A percentile compares a stretch with the other conserved stretches of the same genome.
These are phyloP conservation scores for Aspergillus niger DNA, from an alignment of 2,329 filamentous ascomycete species.

Conservation along the genomic window DNA sequence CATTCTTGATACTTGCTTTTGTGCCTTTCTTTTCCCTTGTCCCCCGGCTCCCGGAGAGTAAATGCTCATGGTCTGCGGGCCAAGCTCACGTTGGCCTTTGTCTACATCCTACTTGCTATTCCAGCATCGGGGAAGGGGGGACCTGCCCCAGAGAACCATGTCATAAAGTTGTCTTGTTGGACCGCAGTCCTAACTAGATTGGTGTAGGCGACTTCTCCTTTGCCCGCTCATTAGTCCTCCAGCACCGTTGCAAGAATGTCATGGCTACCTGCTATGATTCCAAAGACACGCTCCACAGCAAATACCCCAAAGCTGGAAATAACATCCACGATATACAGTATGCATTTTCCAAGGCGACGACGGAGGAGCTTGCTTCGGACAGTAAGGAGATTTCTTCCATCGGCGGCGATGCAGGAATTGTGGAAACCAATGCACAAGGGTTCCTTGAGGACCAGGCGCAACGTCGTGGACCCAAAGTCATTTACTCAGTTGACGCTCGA, in stretches of 20 bases:
- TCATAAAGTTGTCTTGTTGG: background rate
- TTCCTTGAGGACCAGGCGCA: constrained; percentile 17
- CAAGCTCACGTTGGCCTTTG: background rate
- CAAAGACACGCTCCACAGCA: constrained; percentile 57
- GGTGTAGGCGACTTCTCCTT: constrained; percentile 51
- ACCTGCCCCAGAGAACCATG: background rate
- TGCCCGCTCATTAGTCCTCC: constrained; percentile 44
- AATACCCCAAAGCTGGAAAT: constrained; percentile 71
- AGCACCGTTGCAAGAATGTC: constrained; percentile 44
- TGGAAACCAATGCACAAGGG: constrained; percentile 4
- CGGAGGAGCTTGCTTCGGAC: background rate
- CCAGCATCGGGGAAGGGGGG: background rate
- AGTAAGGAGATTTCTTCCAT: background rate
- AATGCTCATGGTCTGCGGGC: background rate
- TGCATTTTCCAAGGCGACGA: constrained; percentile 9
- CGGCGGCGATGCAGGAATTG: background rate
- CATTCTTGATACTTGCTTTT: too few relatives aligned
- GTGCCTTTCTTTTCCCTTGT: too few relatives aligned
- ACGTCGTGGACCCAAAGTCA: constrained; percentile 30
- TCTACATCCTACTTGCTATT: background rate
- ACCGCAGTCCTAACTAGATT: background rate
- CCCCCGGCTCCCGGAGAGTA: too few relatives aligned
- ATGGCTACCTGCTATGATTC: constrained; percentile 51
- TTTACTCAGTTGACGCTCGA: constrained; percentile 48
- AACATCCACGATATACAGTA: constrained; percentile 54